Evolutionary conservation across 139 green algal species (phyloP).

Genomic region (Pleodorina starrii): DNA sequence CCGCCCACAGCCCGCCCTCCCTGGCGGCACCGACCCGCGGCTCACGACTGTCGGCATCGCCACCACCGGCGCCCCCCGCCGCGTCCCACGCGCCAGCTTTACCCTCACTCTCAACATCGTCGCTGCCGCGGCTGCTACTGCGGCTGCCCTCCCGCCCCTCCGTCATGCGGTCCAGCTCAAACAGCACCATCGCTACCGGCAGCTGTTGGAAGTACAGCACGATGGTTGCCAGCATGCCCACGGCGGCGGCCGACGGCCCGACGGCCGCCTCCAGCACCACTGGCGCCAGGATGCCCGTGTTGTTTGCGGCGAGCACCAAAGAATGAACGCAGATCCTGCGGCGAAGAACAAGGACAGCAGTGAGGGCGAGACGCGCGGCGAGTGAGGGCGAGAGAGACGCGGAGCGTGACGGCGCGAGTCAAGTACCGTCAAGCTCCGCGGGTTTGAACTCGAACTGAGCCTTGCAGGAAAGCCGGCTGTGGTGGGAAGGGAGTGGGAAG

Average conservation of each 20-base stretch:
- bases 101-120: not conserved
- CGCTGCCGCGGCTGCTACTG: not conserved
- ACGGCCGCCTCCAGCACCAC: conserved; percentile 64
- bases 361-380: not conserved
- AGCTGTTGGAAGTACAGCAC: conserved; percentile 67
- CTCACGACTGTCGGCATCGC: no score
- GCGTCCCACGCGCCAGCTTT: no score
- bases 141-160: not conserved
- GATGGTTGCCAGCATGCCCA: conserved; percentile 63
- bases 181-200: conserved; percentile 48
- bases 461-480: not conserved
- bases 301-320: conserved; percentile 63
- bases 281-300: conserved; percentile 66
- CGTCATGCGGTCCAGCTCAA: conserved; percentile 26
- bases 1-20: no score
- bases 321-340: conserved; percentile 36
- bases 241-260: conserved; percentile 39
- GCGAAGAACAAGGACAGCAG: not conserved
- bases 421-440: not conserved
- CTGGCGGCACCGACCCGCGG: no score
- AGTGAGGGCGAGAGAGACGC: not conserved
- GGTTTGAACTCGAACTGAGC: not conserved
- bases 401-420: not conserved
- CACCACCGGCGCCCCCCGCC: no score
- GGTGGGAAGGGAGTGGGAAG: not conserved